phyloP scores from a whole-genome alignment of 1,284 basidiomycete species.

The Sparassis latifolia region DNA sequence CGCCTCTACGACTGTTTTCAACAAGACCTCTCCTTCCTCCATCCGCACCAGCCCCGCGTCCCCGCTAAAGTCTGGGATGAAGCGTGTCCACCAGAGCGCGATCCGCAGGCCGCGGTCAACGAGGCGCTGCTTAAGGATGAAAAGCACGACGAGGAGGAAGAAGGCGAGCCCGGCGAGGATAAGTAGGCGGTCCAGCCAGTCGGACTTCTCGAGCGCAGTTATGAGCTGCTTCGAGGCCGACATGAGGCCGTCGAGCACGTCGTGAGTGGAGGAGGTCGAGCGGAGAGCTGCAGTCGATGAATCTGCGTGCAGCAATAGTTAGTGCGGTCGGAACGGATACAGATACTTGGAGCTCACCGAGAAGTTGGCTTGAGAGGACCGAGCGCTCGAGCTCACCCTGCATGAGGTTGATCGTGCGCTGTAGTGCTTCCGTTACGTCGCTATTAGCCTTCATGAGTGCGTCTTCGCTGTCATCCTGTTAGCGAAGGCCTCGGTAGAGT shows the following conservation, averaged over 20 bases:
- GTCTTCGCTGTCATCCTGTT: conserved; percentile 55
- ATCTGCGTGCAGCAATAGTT: conserved; percentile 38
- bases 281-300: conserved; percentile 72
- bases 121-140: conserved; percentile 82
- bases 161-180: conserved; percentile 74
- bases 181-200: conserved; percentile 86
- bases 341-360: conserved; percentile 46
- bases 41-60: conserved; percentile 17
- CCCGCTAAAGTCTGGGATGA: conserved; percentile 39
- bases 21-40: conserved; percentile 18
- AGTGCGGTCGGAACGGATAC: neutral
- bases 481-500: conserved; percentile 1
- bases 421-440: conserved; percentile 81
- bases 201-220: conserved; percentile 79
- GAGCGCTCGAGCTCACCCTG: conserved; percentile 87
- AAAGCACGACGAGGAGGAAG: conserved; percentile 79
- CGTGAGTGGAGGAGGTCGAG: conserved; percentile 74
- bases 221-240: conserved; percentile 78
- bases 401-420: conserved; percentile 80
- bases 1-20: neutral
- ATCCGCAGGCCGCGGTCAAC: conserved; percentile 66
- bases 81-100: conserved; percentile 76
- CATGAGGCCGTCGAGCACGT: conserved; percentile 69
- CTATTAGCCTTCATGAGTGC: conserved; percentile 81
- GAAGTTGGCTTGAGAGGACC: conserved; percentile 78